Percentiles rank a stretch among this genome's conserved stretches.
These are phyloP conservation scores for Cinchona pubescens DNA, from an alignment of 257 asterid genomes.

Conservation along the genomic window DNA sequence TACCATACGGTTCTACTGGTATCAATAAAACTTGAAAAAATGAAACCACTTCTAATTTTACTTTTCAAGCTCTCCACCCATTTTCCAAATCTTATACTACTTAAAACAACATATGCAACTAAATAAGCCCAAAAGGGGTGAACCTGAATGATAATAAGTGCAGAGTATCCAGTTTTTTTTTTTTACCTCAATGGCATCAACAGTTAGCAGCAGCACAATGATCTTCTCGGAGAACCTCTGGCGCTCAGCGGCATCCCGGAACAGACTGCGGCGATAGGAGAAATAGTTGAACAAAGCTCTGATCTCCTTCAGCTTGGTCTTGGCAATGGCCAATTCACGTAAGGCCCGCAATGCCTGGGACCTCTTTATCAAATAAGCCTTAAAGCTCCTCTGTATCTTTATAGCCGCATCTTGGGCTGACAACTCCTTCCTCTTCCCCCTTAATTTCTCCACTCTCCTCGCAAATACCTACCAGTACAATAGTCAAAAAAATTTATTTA, in stretches of 20 bases:
- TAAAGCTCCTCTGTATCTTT: conserved; percentile 68
- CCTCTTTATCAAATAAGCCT: conserved; percentile 70
- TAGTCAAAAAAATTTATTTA: background rate
- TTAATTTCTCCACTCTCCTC: conserved; percentile 61
- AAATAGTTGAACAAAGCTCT: conserved; percentile 84
- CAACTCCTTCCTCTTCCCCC: conserved; percentile 74
- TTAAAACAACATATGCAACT: background rate
- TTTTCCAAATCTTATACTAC: background rate
- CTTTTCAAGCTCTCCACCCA: background rate
- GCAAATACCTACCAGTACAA: conserved; percentile 57
- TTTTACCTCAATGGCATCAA: conserved; percentile 89
- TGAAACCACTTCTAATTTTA: conserved; percentile 26
- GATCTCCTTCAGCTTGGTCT: conserved; percentile 84
- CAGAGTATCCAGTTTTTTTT: background rate
- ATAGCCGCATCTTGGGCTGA: conserved; percentile 66
- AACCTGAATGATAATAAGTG: no score
- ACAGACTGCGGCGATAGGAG: conserved; percentile 69
- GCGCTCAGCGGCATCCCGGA: conserved; percentile 74
- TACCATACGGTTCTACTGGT: background rate
- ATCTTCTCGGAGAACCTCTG: conserved; percentile 91
- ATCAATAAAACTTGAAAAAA: no score
- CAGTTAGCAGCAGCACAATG: conserved; percentile 85
- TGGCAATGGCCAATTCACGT: conserved; percentile 89
- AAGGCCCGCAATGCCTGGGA: conserved; percentile 85
- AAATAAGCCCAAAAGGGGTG: background rate